Evolutionary conservation across 208 protist genomes (phyloP), one percentile per base, ranked within the genome.

Genomic region (Sergeia podlipaevii): DNA sequence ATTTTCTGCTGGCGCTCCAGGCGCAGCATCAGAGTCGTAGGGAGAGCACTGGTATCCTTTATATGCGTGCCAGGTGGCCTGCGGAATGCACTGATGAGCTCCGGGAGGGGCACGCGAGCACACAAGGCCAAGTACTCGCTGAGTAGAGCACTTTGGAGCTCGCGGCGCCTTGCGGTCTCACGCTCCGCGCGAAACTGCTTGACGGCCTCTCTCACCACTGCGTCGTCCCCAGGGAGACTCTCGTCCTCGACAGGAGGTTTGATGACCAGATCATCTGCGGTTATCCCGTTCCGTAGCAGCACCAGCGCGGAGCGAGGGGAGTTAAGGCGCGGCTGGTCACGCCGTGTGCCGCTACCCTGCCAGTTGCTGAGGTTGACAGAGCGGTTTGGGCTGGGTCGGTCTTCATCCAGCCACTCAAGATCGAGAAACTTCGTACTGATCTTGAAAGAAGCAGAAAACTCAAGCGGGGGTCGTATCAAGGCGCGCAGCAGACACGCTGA

Each of bases 291-390:
- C 18, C 81, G 74, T 6, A 95, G 54, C 27, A 90, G 24, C 39
- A 87, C 74, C 23, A 95, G 52, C 33, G 61, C 77, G 33, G 89
- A 93, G 21, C 89, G 89, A 1, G 89, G 89, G 11, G 89, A 95
- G 65, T 74, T 93, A 32, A 95, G 42, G 6, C 29, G 10, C n/a
- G 47, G 53, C 30, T 65, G 11, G 38, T 1, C 38, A 46, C 32
- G 21, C 33, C 23, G 50, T n/a, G 32, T 13, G 15, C 11, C 28
- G 27, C 42, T 37, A 27, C 24, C 3, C 32, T 10, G 3, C 38
- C 54, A 75, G 49, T 65, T 69, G 26, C 73, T 39, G 10, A 84
- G 60, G 13, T 65, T 60, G 2, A 65, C 54, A 6, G 89, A 47
- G 27, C 43, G 41, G 3, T 29, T 43, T 2, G 86, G 86, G 5